phyloP scores from a whole-genome alignment of 805 yeast species.

The Kluyveromyces dobzhanskii region DNA sequence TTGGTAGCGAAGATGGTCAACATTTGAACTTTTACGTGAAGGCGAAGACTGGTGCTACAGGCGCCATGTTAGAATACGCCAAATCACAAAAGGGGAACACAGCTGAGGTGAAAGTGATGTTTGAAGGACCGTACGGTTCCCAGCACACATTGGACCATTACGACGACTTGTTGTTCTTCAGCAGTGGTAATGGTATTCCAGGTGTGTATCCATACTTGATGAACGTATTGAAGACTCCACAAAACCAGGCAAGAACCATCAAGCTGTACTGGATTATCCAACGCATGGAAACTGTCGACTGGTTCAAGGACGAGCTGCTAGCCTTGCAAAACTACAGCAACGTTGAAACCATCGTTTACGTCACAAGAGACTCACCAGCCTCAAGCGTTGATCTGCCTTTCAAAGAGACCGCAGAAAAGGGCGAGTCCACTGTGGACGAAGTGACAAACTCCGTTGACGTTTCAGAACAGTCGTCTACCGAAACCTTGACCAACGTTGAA shows the following conservation, averaged over 20 bases:
- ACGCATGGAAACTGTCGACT: constrained; percentile 12
- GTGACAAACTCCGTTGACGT: constrained; percentile 6
- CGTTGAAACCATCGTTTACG: constrained; percentile 34
- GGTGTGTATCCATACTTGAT: constrained; percentile 27
- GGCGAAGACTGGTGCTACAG: constrained; percentile 47
- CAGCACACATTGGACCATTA: constrained; percentile 31
- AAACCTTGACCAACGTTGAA: constrained; percentile 29
- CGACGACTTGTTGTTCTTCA: constrained; percentile 35
- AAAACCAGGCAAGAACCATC: constrained; percentile 6
- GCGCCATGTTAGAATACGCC: constrained; percentile 28
- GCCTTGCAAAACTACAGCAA: constrained; percentile 11
- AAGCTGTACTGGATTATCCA: constrained; percentile 14
- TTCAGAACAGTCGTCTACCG: neutral
- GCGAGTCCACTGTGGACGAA: constrained; percentile 4
- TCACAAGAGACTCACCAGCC: constrained; percentile 40
- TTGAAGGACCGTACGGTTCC: constrained; percentile 55
- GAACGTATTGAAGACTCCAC: constrained; percentile 4
- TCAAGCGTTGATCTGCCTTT: constrained; percentile 9
- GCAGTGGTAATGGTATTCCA: constrained; percentile 44
- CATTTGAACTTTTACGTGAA: constrained; percentile 36
- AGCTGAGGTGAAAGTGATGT: constrained; percentile 31
- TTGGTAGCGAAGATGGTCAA: constrained; percentile 28
- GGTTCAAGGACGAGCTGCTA: constrained; percentile 13
- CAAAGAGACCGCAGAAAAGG: constrained; percentile 7
- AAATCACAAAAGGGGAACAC: constrained; percentile 22